A percentile compares a stretch with the other conserved stretches of the same genome.
Conservation (phyloP, 2,329 filamentous ascomycete species). For the Phoma sp. region DNA sequence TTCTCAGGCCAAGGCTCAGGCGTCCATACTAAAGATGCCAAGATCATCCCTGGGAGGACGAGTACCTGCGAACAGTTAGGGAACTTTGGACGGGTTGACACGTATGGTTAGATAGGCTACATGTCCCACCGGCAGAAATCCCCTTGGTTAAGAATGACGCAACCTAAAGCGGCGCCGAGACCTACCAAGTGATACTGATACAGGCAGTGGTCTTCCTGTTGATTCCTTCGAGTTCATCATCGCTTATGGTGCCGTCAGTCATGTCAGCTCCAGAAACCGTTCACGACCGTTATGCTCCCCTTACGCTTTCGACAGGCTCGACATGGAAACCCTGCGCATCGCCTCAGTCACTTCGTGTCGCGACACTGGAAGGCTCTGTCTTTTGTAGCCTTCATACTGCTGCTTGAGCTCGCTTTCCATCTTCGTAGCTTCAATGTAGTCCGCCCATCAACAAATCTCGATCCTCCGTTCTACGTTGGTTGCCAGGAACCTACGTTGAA, state of each 20-base stretch:
- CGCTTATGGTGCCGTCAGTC: neutral
- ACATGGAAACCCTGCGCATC: neutral
- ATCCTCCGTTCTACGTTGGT: conserved; percentile 20
- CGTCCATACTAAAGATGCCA: too few species aligned
- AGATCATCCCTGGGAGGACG: too few species aligned
- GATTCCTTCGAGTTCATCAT: neutral
- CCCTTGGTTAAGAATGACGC: too few species aligned
- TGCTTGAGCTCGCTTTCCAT: conserved; percentile 20
- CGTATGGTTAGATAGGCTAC: too few species aligned
- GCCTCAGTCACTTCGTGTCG: neutral
- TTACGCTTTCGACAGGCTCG: neutral
- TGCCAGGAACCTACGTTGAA: conserved; percentile 17
- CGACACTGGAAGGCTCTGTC: conserved; percentile 16
- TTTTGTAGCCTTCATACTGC: neutral
- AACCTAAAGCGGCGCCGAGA: too few species aligned
- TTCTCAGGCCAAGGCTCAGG: too few species aligned
- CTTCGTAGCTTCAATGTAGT: conserved; percentile 9
- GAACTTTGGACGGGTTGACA: too few species aligned
- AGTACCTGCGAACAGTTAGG: too few species aligned
- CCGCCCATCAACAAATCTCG: conserved; percentile 14
- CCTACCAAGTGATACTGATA: too few species aligned
- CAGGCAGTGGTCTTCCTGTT: neutral
- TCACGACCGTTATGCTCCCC: neutral
- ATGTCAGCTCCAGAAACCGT: neutral
- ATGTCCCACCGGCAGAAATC: too few species aligned